Evolutionary conservation across 345 rosid species (phyloP).

Genomic region (Arabidopsis thaliana): TAIR10.1 NC_003071.7:12155001-12155500

Average conservation of each 20-base stretch:
- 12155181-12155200: slow-evolving; percentile 47
- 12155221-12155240: slow-evolving; percentile 39
- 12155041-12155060: slow-evolving; percentile 49
- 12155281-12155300: slow-evolving; percentile 23
- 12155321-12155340: slow-evolving; percentile 30
- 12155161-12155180: slow-evolving; percentile 21
- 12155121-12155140: slow-evolving; percentile 42
- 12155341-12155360: slow-evolving; percentile 6
- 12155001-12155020: slow-evolving; percentile 42
- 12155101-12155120: slow-evolving; percentile 38
- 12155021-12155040: slow-evolving; percentile 42
- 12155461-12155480: too few relatives aligned
- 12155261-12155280: slow-evolving; percentile 39
- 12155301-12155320: slow-evolving; percentile 27
- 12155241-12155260: slow-evolving; percentile 32
- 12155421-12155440: too few relatives aligned
- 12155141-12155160: neutral
- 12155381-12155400: too few relatives aligned
- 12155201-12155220: slow-evolving; percentile 35
- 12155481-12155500: too few relatives aligned
- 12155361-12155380: slow-evolving; percentile 14
- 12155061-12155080: slow-evolving; percentile 30
- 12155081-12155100: slow-evolving; percentile 35
- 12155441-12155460: too few relatives aligned
- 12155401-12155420: too few relatives aligned